Evolutionary conservation across 345 rosid species (phyloP).

Genomic region (Psidium friedrichsthalianum): DNA sequence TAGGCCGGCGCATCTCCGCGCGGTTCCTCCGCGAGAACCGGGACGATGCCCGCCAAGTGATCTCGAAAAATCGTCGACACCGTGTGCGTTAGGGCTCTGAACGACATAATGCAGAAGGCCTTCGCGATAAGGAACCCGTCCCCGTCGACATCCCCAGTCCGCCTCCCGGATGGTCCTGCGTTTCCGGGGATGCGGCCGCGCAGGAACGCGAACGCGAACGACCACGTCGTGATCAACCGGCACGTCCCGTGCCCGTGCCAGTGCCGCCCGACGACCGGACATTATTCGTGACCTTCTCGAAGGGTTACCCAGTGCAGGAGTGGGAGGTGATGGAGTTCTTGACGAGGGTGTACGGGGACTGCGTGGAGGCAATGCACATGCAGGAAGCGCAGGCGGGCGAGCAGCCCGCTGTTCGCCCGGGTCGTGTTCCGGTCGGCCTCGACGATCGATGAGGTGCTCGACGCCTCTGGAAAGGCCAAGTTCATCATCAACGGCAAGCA

Average conservation of each 20-base stretch:
- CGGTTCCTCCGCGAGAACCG: constrained; percentile 11
- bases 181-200: not conserved
- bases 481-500: constrained; percentile 62
- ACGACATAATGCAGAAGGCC: constrained; percentile 29
- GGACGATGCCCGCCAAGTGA: constrained; percentile 8
- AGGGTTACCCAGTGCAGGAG: constrained; percentile 45
- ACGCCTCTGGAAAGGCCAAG: constrained; percentile 22
- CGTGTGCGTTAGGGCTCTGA: constrained; percentile 26
- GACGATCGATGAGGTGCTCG: constrained; percentile 17
- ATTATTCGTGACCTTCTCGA: constrained; percentile 54
- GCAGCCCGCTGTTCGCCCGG: constrained; percentile 41
- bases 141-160: not conserved
- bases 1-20: constrained; percentile 19
- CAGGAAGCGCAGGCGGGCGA: constrained; percentile 27
- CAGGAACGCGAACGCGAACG: not conserved
- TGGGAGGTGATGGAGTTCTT: constrained; percentile 41
- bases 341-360: constrained; percentile 22
- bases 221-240: not conserved
- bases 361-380: constrained; percentile 42
- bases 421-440: constrained; percentile 19
- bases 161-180: not conserved
- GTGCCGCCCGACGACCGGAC: constrained; percentile 35
- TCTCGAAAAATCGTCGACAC: constrained; percentile 7
- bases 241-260: too few species aligned
- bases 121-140: not conserved